Evolutionary conservation across 2,329 filamentous ascomycete species (phyloP).

Genomic region (Fusarium sp.): DNA sequence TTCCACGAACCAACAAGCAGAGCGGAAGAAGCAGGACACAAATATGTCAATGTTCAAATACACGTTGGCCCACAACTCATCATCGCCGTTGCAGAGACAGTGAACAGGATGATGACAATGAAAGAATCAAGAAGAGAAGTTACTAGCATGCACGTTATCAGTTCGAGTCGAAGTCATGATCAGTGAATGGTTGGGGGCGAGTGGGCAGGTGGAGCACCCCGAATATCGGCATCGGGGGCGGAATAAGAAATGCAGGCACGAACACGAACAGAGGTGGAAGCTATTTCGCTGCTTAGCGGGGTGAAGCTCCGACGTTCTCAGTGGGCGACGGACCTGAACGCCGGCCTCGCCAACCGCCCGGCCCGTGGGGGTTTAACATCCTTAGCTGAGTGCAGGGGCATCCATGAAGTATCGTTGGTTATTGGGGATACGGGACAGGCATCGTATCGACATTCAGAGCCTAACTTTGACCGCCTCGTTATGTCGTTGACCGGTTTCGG

Average conservation of each 20-base stretch:
- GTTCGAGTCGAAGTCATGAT: conserved; percentile 32
- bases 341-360: neutral
- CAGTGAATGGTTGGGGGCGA: conserved; percentile 24
- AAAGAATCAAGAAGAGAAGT: conserved; percentile 4
- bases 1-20: neutral
- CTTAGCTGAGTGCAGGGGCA: conserved; percentile 26
- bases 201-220: conserved; percentile 19
- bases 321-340: conserved; percentile 15
- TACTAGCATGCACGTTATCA: conserved; percentile 24
- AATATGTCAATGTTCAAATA: neutral
- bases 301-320: conserved; percentile 9
- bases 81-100: conserved; percentile 5
- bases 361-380: conserved; percentile 2
- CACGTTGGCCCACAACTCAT: neutral
- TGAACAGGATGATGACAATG: conserved; percentile 6
- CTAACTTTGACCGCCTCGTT: conserved; percentile 27
- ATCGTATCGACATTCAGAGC: neutral
- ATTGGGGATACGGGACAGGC: conserved; percentile 2
- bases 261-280: neutral
- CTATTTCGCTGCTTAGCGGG: conserved; percentile 10
- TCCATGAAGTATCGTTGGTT: conserved; percentile 12
- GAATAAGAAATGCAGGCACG: neutral
- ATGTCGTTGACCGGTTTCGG: conserved; percentile 27
- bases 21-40: neutral
- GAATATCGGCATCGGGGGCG: conserved; percentile 34